These are phyloP conservation scores for Periconia sp. DNA, from an alignment of 2,329 filamentous ascomycete species.

Conservation along the genomic window DNA sequence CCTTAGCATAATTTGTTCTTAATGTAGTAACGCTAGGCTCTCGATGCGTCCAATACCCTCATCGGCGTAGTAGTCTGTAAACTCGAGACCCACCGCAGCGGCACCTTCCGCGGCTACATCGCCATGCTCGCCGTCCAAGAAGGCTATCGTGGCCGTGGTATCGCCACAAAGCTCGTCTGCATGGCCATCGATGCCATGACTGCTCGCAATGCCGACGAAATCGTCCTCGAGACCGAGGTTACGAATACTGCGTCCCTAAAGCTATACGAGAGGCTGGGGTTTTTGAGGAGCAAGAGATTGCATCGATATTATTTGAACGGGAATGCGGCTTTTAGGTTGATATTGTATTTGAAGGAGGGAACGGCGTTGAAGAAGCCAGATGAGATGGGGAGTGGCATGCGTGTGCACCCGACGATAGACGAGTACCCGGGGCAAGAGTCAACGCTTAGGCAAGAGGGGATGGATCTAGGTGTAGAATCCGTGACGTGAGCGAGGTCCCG, in stretches of 20 bases:
- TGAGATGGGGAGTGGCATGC: slow-evolving; percentile 4
- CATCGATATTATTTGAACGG: slow-evolving; percentile 97
- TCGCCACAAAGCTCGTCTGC: slow-evolving; percentile 85
- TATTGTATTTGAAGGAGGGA: slow-evolving; percentile 73
- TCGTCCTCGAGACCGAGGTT: slow-evolving; percentile 95
- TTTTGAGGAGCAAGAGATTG: slow-evolving; percentile 87
- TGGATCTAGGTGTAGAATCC: neutral
- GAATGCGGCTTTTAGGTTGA: slow-evolving; percentile 88
- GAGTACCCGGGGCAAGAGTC: slow-evolving; percentile 9
- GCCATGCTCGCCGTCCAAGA: slow-evolving; percentile 96
- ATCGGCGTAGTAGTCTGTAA: slow-evolving; percentile 95
- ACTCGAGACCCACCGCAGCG: slow-evolving; percentile 85
- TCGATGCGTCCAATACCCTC: slow-evolving; percentile 59
- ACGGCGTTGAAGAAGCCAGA: slow-evolving; percentile 38
- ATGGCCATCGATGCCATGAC: slow-evolving; percentile 92
- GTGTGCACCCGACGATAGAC: slow-evolving; percentile 8
- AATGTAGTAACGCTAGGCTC: slow-evolving; percentile 26
- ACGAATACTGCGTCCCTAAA: slow-evolving; percentile 89
- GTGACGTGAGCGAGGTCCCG: slow-evolving; percentile 2
- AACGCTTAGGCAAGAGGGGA: neutral
- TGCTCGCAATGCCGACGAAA: slow-evolving; percentile 82
- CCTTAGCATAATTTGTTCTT: neutral
- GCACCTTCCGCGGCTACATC: slow-evolving; percentile 91
- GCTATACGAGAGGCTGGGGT: slow-evolving; percentile 90
- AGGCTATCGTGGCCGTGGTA: slow-evolving; percentile 79